phyloP scores from a whole-genome alignment of 495 filamentous ascomycete species.

The Aspergillus biplanus region DNA sequence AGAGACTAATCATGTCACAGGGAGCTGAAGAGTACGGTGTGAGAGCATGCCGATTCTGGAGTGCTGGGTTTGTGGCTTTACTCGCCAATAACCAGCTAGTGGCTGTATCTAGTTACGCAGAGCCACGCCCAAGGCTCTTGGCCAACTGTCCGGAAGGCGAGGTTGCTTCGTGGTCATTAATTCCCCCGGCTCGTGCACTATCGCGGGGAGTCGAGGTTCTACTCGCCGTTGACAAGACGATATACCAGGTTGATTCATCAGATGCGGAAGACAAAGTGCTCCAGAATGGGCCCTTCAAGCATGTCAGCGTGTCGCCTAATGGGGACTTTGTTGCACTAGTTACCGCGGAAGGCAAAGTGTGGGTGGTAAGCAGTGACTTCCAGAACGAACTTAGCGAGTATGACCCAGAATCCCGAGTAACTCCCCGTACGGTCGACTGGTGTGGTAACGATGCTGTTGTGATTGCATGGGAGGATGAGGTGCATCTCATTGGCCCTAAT shows the following conservation, averaged over 20 bases:
- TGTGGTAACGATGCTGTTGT: conserved; percentile 95
- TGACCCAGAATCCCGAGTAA: conserved; percentile 81
- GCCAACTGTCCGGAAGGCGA: conserved; percentile 76
- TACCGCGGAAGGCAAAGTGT: conserved; percentile 81
- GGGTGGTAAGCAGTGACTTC: conserved; percentile 94
- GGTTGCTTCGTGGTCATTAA: conserved; percentile 86
- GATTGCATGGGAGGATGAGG: conserved; percentile 96
- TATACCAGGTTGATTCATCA: conserved; percentile 82
- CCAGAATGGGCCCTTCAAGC: conserved; percentile 88
- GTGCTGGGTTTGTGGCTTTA: conserved; percentile 88
- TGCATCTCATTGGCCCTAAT: conserved; percentile 90
- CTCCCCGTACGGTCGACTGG: conserved; percentile 89
- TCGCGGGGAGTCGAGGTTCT: conserved; percentile 96
- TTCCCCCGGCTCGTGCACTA: conserved; percentile 85
- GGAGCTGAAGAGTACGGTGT: conserved; percentile 87
- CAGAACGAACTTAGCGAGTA: conserved; percentile 90
- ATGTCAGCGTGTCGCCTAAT: conserved; percentile 87
- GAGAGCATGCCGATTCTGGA: conserved; percentile 85
- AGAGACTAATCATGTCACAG: conserved; percentile 40
- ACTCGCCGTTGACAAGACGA: conserved; percentile 80
- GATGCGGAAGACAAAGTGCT: conserved; percentile 90
- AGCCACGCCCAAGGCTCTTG: conserved; percentile 84
- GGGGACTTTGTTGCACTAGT: conserved; percentile 87
- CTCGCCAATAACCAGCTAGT: conserved; percentile 87
- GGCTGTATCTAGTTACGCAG: conserved; percentile 84